phyloP scores from a whole-genome alignment of 768 basidiomycete genomes.

The Tremella yokohamensis region DNA sequence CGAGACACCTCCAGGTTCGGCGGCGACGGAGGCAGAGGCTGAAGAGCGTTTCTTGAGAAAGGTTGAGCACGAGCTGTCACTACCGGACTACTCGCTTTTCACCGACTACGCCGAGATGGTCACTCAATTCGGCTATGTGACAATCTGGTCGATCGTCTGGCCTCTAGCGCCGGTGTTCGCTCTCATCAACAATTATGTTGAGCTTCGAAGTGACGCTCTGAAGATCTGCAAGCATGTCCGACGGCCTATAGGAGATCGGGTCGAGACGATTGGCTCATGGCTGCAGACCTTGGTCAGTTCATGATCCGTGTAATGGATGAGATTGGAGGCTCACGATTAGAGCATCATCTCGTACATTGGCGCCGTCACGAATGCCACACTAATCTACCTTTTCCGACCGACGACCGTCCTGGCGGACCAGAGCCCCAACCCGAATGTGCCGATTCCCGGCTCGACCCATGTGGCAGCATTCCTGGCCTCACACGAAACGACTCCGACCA shows the following conservation, averaged over 20 bases:
- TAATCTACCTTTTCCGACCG: conserved; percentile 78
- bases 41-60: conserved; percentile 76
- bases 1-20: conserved; percentile 8
- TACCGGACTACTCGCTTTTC: conserved; percentile 77
- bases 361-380: conserved; percentile 79
- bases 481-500: conserved; percentile 26
- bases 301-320: neutral
- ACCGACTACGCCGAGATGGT: conserved; percentile 95
- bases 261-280: conserved; percentile 93
- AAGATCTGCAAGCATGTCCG: conserved; percentile 84
- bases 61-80: conserved; percentile 69
- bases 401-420: conserved; percentile 26
- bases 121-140: conserved; percentile 81
- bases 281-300: conserved; percentile 69
- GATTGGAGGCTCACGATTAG: conserved; percentile 31
- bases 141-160: conserved; percentile 91
- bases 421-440: conserved; percentile 38
- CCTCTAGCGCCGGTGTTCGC: conserved; percentile 84
- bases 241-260: conserved; percentile 78
- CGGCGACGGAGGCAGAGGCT: conserved; percentile 52
- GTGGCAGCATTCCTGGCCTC: conserved; percentile 27
- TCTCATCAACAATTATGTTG: conserved; percentile 81
- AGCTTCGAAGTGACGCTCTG: conserved; percentile 89
- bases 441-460: conserved; percentile 34
- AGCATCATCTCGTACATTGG: conserved; percentile 81